Evolutionary conservation across 176 grass and related monocot species (phyloP).

Genomic region (Aegilops sharonensis): DNA sequence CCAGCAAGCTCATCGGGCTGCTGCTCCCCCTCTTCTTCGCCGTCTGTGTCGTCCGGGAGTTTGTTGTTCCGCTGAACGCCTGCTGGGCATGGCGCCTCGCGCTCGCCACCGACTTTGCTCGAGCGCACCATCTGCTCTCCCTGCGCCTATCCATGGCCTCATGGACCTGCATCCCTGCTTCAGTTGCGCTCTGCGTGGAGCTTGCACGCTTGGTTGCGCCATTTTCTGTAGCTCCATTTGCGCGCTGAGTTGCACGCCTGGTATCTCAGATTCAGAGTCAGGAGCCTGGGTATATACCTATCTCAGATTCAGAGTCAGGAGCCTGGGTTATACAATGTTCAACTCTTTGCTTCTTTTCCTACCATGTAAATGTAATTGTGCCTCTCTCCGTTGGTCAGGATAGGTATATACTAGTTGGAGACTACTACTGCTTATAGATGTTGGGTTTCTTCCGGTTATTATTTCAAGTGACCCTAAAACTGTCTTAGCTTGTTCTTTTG

Average conservation of each 20-base stretch:
- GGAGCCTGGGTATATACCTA: not conserved
- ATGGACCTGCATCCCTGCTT: not conserved
- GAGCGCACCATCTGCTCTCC: constrained; percentile 30
- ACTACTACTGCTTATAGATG: not conserved
- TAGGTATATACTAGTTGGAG: not conserved
- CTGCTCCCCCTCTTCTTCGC: constrained; percentile 24
- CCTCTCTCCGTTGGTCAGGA: too few relatives aligned
- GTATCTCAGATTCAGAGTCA: not conserved
- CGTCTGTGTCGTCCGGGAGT: constrained; percentile 19
- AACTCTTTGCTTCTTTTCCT: not conserved
- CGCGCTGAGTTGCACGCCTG: not conserved
- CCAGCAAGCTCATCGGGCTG: constrained; percentile 5
- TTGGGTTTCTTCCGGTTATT: not conserved
- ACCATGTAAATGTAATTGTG: too few relatives aligned
- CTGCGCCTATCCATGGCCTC: not conserved
- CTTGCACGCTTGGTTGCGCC: not conserved
- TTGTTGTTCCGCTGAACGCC: constrained; percentile 26
- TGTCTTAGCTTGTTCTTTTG: not conserved
- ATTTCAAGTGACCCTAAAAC: not conserved
- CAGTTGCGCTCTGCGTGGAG: not conserved
- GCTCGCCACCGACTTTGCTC: not conserved
- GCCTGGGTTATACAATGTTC: not conserved
- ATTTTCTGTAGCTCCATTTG: constrained; percentile 19
- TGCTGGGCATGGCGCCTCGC: constrained; percentile 29
- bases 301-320: not conserved